Evolutionary conservation across 2,329 filamentous ascomycete genomes (phyloP), one percentile per base, ranked within the genome.

Genomic region (Didymella lethalis): DNA sequence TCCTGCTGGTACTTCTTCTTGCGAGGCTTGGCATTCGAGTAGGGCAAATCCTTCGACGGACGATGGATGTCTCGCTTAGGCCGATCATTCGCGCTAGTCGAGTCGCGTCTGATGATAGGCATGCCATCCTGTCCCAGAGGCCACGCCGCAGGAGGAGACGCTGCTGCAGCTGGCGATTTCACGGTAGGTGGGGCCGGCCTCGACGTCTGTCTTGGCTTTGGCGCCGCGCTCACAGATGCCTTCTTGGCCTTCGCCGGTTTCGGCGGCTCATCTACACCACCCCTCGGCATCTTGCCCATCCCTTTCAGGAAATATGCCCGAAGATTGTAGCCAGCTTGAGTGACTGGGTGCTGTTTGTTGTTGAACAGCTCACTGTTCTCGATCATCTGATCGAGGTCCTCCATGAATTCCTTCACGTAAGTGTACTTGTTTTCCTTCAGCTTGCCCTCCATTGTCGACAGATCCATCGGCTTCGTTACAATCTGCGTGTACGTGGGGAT

Each of bases 11-110:
- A 88, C 80, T 94, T 95, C 87, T 97, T 91, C 79, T 88, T 93
- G 81, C 96, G 96, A 11, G 92, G 91, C 73, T 93, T 92, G 63
- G 90, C 88, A 18, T 85, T 85, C 18, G 89, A 86, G 74, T 97
- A 98, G 7, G 93, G 90, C n/a, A 97, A 84, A 73, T 98, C 95
- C 66, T 94, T 93, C 62, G 89, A 88, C 0, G 95, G 93, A 8
- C 93, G 91, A 69, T 97, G 92, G 54, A 98, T 97, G 14, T 94
- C 92, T 53, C 95, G 90, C 82, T 97, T 97, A 11, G 94, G 93
- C 50, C 95, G 87, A 56, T 89, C 90, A 66, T 93, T 91, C 4
- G 85, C 84, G 57, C 89, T 90, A 6, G 88, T 89, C 1, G 92
- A 96, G 69, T 96, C 92, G 20, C 94, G 90, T 53, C 95, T 90